Evolutionary conservation across 441 rosid species (phyloP), one percentile per base, ranked within the genome.

Genomic region (Rhodomyrtus psidioides): DNA sequence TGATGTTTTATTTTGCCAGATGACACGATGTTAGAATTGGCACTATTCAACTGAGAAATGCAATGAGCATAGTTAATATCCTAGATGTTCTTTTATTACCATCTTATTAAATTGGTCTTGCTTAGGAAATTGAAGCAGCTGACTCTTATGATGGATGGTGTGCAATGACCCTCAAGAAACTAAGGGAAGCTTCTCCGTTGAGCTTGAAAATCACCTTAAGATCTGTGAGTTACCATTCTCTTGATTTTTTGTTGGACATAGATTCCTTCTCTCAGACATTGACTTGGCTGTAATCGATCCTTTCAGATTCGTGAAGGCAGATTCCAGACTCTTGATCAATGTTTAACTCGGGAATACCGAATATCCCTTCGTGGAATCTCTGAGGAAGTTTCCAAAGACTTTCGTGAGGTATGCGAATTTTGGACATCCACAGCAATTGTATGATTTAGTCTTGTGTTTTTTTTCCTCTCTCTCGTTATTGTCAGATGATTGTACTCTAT

Each of bases 261-360:
- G 81, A 49, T 86, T 60, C 28, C 51, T 34, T 62, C 51, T 57
- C 21, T 30, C 0, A 15, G 14, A 30, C 83, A 30, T 81, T 82
- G 23, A 75, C 62, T 59, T 82, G 30, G 65, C 46, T 85, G 88
- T 84, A 28, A 53, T 85, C 79, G 46, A 85, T 83, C 55, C 83
- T 84, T 84, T 86, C 85, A 97, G 99, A 93, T 96, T 89, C 90
- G 92, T 89, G 98, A 97, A 87, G 98, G 99, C 82, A 96, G 99
- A 91, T 97, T 93, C 89, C 96, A 95, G 87, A 90, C 96, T 34
- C 96, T 94, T 84, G 98, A 95, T 89, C 95, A 94, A 53, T 96
- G 98, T 90, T 94, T 96, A 90, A 94, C 90, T 90, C 94, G 93
- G 58, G 99, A 96, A 89, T 96, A 93, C 87, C 92, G 94, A 83